Evolutionary conservation across 75 land plant species (phyloP).

Genomic region (Pseudotsuga menziesii): DNA sequence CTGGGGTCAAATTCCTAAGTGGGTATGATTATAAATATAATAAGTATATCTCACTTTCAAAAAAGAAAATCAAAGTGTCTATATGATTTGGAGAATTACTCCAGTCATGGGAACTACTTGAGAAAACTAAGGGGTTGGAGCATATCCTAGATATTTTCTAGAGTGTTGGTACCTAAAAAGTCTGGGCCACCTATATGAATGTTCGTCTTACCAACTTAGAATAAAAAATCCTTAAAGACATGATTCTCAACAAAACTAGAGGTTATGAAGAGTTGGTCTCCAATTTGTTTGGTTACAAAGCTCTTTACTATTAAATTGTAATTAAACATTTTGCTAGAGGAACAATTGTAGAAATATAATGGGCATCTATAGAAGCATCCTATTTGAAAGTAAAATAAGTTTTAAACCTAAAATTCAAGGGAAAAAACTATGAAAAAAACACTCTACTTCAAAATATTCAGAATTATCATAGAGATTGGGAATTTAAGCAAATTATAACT

Average conservation of each 20-base stretch:
- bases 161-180: neutral
- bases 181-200: neutral
- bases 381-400: too few species aligned
- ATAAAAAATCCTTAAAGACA: neutral
- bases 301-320: neutral
- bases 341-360: too few species aligned
- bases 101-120: neutral
- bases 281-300: neutral
- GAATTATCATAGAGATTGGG: too few species aligned
- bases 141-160: neutral
- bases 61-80: neutral
- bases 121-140: neutral
- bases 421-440: neutral
- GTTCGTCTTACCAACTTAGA: neutral
- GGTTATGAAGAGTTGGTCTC: neutral
- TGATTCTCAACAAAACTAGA: neutral
- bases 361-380: too few species aligned
- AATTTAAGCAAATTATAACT: neutral
- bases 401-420: too few species aligned
- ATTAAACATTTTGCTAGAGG: too few species aligned
- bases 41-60: too few species aligned
- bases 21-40: too few species aligned
- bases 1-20: too few species aligned
- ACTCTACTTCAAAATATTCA: neutral
- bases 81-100: neutral